Conservation (phyloP, 805 yeast species). For the Millerozyma acaciae region DNA sequence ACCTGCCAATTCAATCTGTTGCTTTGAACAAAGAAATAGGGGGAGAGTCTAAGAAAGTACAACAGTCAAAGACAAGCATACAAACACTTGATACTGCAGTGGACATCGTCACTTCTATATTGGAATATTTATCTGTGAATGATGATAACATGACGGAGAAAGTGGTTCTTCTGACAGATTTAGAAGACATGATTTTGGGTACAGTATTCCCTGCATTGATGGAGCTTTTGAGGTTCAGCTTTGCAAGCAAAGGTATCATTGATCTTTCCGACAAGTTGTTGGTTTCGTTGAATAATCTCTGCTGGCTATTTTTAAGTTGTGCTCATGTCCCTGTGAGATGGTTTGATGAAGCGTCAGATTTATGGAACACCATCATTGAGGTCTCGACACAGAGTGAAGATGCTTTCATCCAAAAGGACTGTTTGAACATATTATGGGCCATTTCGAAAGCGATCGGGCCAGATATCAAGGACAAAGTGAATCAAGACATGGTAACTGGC, state of each 20-base stretch:
- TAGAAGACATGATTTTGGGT: conserved; percentile 17
- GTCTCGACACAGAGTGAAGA: conserved; percentile 13
- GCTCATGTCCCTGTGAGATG: conserved; percentile 36
- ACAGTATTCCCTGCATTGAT: conserved; percentile 28
- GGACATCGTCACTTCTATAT: conserved; percentile 71
- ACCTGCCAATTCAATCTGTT: conserved; percentile 27
- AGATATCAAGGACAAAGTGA: conserved; percentile 22
- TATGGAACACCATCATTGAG: conserved; percentile 28
- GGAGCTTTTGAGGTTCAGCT: conserved; percentile 38
- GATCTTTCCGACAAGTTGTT: conserved; percentile 53
- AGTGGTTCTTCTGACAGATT: conserved; percentile 15
- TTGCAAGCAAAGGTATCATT: conserved; percentile 17
- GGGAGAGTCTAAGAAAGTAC: conserved; percentile 36
- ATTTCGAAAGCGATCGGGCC: conserved; percentile 34
- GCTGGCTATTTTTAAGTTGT: conserved; percentile 49
- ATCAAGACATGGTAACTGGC: conserved; percentile 21
- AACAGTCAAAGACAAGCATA: conserved; percentile 47
- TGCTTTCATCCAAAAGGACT: conserved; percentile 25
- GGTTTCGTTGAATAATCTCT: conserved; percentile 66
- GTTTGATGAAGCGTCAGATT: conserved; percentile 23
- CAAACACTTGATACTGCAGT: conserved; percentile 67
- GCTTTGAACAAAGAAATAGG: conserved; percentile 22
- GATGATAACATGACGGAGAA: conserved; percentile 21
- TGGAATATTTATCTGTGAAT: conserved; percentile 50
- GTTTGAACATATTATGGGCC: conserved; percentile 37